A percentile compares a stretch with the other conserved stretches of the same genome.
Evolutionary conservation across 2,329 filamentous ascomycete genomes (phyloP).

Genomic region (Paracorniculantispora psalliotae): DNA sequence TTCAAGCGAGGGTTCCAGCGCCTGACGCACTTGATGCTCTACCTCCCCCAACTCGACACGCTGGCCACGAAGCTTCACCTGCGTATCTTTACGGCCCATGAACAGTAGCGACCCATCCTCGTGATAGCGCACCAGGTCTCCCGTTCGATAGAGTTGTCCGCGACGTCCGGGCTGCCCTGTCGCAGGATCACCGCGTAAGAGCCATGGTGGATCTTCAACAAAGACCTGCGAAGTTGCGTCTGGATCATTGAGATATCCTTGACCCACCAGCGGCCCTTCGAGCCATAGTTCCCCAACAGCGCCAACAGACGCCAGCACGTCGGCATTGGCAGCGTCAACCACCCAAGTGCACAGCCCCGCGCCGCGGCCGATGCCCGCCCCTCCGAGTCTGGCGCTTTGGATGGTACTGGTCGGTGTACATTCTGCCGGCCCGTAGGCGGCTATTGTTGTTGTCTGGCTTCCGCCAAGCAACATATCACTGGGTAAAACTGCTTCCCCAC

Average conservation of each 20-base stretch:
- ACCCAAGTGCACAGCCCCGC: constrained; percentile 23
- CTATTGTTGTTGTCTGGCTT: constrained; percentile 7
- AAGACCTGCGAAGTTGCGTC: constrained; percentile 42
- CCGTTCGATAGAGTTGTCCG: constrained; percentile 39
- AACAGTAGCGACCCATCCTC: constrained; percentile 37
- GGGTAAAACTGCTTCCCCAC: too few relatives aligned
- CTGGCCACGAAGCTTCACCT: constrained; percentile 57
- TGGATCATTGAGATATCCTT: constrained; percentile 45
- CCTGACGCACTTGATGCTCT: too few relatives aligned
- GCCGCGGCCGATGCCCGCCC: too few relatives aligned
- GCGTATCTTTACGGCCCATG: constrained; percentile 52
- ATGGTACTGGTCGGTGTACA: background rate
- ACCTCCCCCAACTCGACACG: constrained; percentile 45
- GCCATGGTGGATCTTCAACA: constrained; percentile 35
- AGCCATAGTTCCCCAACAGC: constrained; percentile 32
- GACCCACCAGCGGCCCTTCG: constrained; percentile 40
- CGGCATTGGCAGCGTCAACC: constrained; percentile 24
- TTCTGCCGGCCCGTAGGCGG: background rate
- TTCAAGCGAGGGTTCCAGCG: too few relatives aligned
- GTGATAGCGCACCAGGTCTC: constrained; percentile 41
- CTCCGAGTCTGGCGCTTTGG: constrained; percentile 5
- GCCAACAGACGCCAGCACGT: constrained; percentile 26
- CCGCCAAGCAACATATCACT: background rate
- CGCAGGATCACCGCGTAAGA: constrained; percentile 19
- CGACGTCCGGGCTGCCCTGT: background rate